Percentiles rank a stretch among this genome's conserved stretches.
phyloP scores from a whole-genome alignment of 2,329 filamentous ascomycete species.

The Epichloe hybrida region DNA sequence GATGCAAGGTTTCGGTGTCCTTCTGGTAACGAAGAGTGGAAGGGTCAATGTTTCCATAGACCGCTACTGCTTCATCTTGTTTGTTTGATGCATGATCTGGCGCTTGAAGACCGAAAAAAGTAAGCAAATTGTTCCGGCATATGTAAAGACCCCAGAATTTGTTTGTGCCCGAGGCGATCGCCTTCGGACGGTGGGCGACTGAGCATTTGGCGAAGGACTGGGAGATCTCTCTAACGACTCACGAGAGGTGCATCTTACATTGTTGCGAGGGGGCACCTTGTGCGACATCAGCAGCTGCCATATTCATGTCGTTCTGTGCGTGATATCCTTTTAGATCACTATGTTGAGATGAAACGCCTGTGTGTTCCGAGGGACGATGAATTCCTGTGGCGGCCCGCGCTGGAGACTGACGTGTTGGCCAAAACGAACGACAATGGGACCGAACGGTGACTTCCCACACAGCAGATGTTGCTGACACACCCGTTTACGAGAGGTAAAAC shows the following conservation, averaged over 20 bases:
- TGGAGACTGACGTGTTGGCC: not conserved
- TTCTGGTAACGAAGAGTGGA: too few species aligned
- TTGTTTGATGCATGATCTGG: not conserved
- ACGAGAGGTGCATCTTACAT: not conserved
- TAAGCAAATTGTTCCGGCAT: too few species aligned
- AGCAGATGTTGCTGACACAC: not conserved
- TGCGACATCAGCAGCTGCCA: conserved; percentile 1
- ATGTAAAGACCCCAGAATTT: too few species aligned
- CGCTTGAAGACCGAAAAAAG: not conserved
- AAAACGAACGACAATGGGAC: not conserved
- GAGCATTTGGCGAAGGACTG: too few species aligned
- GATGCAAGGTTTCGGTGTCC: too few species aligned
- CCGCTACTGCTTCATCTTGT: too few species aligned
- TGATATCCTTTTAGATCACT: not conserved
- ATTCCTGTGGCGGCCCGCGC: too few species aligned
- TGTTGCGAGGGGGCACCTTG: not conserved
- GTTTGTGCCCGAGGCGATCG: too few species aligned
- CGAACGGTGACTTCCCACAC: not conserved
- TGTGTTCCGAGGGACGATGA: not conserved
- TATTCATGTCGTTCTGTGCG: not conserved
- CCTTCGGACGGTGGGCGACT: too few species aligned
- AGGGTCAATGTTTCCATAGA: too few species aligned
- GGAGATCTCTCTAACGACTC: too few species aligned
- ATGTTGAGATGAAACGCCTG: not conserved
- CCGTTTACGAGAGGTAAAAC: not conserved